A percentile compares a stretch with the other conserved stretches of the same genome.
Evolutionary conservation across 1,139 yeast genomes (phyloP).

Genomic region (Geotrichum australiense): DNA sequence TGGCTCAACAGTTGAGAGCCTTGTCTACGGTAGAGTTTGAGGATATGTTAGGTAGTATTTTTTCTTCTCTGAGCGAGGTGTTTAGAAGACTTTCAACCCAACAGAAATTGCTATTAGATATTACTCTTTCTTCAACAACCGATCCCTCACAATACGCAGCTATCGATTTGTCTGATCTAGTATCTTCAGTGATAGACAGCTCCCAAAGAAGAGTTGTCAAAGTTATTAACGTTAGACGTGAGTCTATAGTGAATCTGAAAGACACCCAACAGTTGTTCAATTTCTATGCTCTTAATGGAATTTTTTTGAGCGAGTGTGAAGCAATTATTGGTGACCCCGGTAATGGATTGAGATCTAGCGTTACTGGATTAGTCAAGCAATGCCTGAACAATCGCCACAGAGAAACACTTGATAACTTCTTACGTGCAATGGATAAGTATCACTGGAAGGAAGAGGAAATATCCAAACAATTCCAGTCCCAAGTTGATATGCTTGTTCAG

Average conservation of each 20-base stretch:
- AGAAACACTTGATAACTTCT: slow-evolving; percentile 41
- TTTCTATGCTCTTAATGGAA: slow-evolving; percentile 58
- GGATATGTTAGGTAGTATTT: slow-evolving; percentile 56
- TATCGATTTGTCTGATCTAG: slow-evolving; percentile 38
- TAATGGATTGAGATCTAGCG: slow-evolving; percentile 56
- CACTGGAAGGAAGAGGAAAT: slow-evolving; percentile 69
- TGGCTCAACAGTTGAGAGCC: slow-evolving; percentile 53
- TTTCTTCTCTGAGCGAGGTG: slow-evolving; percentile 60
- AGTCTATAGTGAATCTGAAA: slow-evolving; percentile 54
- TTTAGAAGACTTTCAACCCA: slow-evolving; percentile 68
- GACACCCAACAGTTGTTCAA: slow-evolving; percentile 48
- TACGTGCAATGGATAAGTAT: slow-evolving; percentile 55
- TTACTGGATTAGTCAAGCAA: slow-evolving; percentile 58
- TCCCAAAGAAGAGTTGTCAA: slow-evolving; percentile 75
- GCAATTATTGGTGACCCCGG: slow-evolving; percentile 67
- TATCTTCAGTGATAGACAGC: slow-evolving; percentile 60
- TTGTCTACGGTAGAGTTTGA: slow-evolving; percentile 72
- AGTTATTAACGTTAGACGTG: slow-evolving; percentile 70
- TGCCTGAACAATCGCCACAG: slow-evolving; percentile 56
- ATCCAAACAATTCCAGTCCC: slow-evolving; percentile 43
- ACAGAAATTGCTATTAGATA: slow-evolving; percentile 68
- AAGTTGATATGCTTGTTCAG: slow-evolving; percentile 50
- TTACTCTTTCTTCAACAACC: slow-evolving; percentile 46
- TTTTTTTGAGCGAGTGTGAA: slow-evolving; percentile 80
- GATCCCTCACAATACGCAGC: slow-evolving; percentile 9